Base-by-base conservation (phyloP, 1,284 basidiomycete genomes). In the Mrakiaceae sp. region DNA sequence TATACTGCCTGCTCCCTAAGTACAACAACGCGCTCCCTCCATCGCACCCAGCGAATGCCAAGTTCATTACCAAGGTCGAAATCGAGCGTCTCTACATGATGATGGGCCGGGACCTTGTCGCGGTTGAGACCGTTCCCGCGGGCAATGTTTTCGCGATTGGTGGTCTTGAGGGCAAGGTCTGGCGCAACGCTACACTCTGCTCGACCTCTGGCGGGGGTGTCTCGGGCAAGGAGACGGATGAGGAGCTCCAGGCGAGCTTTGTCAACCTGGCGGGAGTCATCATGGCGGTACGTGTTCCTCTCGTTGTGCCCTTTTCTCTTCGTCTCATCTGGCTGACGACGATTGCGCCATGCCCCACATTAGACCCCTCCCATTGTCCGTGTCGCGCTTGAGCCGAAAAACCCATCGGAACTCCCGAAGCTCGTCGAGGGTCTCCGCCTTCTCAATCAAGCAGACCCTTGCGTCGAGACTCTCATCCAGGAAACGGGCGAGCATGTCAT, bases 401-500 rank as follows among this genome's bases (percentile, higher is more conserved):
- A 85, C 61, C 90, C 69, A 79, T 87, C 84, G n/a, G 91, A 98
- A 73, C 89, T 98, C 85, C 87, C 86, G 1, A 94, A 92, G 74
- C 81, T 99, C 14, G 82, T 98, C 48, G 83, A 83, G 61, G 96
- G 96, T 0, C 78, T 98, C 62, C 88, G 87, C 70, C 79, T 98
- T 46, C 83, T 99, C 44, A 90, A 89, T 71, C 94, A 98, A 75
- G 87, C 94, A 4, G 96, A 98, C 77, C 95, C 96, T 1, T 98
- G 94, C 71, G 95, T 96, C 14, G 92, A 98, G 75, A 94, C 90
- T 0, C 88, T 97, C 73, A 90, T 98, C 68, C 95, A 98, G 76
- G 86, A 92, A 71, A 97, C 93, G 0, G 96, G 96, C 52, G 96
- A 99, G 76, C 90, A 97, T 75, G 96, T 98, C 64, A 97, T 99